Evolutionary conservation across 176 grass and related monocot species (phyloP), one percentile per base, ranked within the genome.

Genomic region (Hordeum marinum): DNA sequence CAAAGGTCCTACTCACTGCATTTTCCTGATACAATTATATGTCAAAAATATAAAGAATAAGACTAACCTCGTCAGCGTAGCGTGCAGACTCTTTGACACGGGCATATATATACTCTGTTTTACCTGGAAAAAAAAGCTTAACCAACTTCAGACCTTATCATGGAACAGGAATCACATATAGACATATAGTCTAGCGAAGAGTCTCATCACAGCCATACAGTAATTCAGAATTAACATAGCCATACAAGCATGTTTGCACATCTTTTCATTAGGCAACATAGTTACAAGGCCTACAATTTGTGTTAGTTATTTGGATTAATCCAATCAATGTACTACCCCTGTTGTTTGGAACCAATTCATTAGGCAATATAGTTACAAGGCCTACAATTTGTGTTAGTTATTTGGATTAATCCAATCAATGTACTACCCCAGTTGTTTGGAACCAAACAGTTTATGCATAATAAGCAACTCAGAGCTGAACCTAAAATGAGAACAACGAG

Each of bases 101-200:
- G 80, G 86, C 87, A 83, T 87, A 98, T 39, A 98, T 85, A 92
- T 98, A 98, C 83, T 98, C 96, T 36, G 89, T 95, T 93, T 95
- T 95, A 87, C 96, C 96, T 98, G 83, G 35, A 87, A 88, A 79
- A 42, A 72, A 11, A 70, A 63, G 70, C 27, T 62, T 58, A 79
- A 55, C 24, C 75, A 74, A 24, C 2, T 83, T 58, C 52, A 60
- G 63, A 45, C n/a, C 24, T 81, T 9, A 72, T 85, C 60, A 57
- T 20, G 2, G 64, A 81, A 50, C 23, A 77, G 20, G 66, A 68
- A 68, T 4, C 45, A 0, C 14, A 85, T 40, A 76, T 7, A 2
- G 75, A 80, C 7, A 80, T 10, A 82, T 85, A 82, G 69, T 45
- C 3, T 23, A 72, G 40, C 13, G 1, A 11, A 45, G 39, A 72